Conservation (phyloP, 352 stramenopile species). For the Globisporangium recalcitrans region DNA sequence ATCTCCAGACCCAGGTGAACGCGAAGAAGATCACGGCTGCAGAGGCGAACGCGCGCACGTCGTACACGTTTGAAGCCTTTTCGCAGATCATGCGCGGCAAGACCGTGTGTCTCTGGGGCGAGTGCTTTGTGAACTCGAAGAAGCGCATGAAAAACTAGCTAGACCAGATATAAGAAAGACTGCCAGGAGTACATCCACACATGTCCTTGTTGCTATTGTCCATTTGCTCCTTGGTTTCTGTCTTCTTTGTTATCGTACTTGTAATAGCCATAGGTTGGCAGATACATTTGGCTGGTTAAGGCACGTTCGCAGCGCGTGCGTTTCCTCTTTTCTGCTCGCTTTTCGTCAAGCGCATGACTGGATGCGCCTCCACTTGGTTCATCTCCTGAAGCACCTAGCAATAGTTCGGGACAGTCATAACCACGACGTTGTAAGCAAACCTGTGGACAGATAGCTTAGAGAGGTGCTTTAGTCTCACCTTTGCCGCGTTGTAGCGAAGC, state of each 20-base stretch:
- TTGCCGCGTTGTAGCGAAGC: constrained; percentile 67
- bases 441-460: neutral
- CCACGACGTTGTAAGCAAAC: neutral
- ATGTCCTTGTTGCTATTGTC: neutral
- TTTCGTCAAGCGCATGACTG: constrained; percentile 67
- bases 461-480: constrained; percentile 16
- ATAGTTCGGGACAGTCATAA: neutral
- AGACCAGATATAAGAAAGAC: constrained; percentile 6
- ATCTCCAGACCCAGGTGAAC: constrained; percentile 35
- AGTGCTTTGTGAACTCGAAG: constrained; percentile 80
- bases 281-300: neutral
- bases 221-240: neutral
- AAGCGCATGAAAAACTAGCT: constrained; percentile 81
- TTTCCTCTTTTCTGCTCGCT: constrained; percentile 24
- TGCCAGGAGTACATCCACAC: neutral
- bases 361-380: constrained; percentile 62
- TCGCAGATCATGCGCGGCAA: constrained; percentile 75
- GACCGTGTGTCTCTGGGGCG: constrained; percentile 78
- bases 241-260: neutral
- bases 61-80: constrained; percentile 77
- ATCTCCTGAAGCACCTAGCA: constrained; percentile 63
- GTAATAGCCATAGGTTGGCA: neutral
- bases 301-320: neutral
- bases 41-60: constrained; percentile 38
- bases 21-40: constrained; percentile 51